phyloP scores from a whole-genome alignment of 345 rosid genomes.

The Linum trigynum region DNA sequence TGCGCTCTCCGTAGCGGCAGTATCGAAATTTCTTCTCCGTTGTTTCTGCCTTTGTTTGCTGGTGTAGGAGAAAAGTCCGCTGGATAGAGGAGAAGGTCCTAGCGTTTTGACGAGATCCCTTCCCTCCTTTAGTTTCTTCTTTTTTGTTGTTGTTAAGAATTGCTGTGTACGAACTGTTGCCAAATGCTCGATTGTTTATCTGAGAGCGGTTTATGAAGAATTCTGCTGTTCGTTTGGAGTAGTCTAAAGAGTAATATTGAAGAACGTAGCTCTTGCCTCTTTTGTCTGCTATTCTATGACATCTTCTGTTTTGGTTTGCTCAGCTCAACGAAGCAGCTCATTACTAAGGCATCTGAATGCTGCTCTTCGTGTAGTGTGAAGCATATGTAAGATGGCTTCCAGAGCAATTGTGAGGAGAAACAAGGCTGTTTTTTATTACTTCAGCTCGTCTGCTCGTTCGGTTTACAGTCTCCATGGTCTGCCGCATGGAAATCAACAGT shows the following conservation, averaged over 20 bases:
- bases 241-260: too few species aligned
- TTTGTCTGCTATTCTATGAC: background rate
- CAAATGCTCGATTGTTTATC: background rate
- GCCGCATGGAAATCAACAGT: constrained; percentile 18
- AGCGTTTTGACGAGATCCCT: too few species aligned
- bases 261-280: background rate
- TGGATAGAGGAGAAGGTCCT: background rate
- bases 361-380: constrained; percentile 16
- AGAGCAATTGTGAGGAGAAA: constrained; percentile 59
- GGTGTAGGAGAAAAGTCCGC: background rate
- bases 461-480: constrained; percentile 34
- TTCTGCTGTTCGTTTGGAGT: too few species aligned
- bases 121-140: background rate
- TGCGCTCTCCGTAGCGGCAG: too few species aligned
- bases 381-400: constrained; percentile 44
- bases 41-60: background rate
- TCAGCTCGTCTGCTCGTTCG: constrained; percentile 28
- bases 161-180: background rate
- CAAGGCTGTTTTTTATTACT: constrained; percentile 35
- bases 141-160: background rate
- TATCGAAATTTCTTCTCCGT: too few species aligned
- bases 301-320: background rate
- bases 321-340: constrained; percentile 16
- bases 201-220: background rate
- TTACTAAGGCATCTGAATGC: constrained; percentile 19